Conservation (phyloP, 129 eudicot genomes). For the Flaveria bidentis region DNA sequence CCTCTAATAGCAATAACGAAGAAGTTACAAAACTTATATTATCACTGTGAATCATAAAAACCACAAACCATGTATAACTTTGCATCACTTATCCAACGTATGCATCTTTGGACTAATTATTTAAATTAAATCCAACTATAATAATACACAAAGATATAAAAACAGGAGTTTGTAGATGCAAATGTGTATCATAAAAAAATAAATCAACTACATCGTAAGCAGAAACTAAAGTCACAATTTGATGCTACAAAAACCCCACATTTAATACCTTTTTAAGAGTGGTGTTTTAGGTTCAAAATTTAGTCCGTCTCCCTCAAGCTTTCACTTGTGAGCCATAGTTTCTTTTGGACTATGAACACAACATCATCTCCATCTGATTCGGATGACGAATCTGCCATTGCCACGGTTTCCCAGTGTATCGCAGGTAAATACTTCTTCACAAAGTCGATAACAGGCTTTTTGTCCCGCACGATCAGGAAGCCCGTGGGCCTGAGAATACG, state of each 20-base stretch:
- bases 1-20: background rate
- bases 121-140: slow-evolving; percentile 39
- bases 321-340: slow-evolving; percentile 85
- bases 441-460: slow-evolving; percentile 65
- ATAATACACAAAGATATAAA: slow-evolving; percentile 28
- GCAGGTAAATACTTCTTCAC: slow-evolving; percentile 84
- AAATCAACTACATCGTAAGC: slow-evolving; percentile 43
- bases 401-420: slow-evolving; percentile 95
- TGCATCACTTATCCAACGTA: slow-evolving; percentile 18
- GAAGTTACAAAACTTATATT: background rate
- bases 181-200: slow-evolving; percentile 34
- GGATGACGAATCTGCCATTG: slow-evolving; percentile 57
- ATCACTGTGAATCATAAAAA: background rate
- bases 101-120: slow-evolving; percentile 35
- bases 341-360: slow-evolving; percentile 81
- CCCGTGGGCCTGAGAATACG: slow-evolving; percentile 97
- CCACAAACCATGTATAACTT: background rate
- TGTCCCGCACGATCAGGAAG: slow-evolving; percentile 73
- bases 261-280: slow-evolving; percentile 11
- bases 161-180: slow-evolving; percentile 41
- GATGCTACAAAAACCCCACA: slow-evolving; percentile 49
- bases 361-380: slow-evolving; percentile 72
- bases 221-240: slow-evolving; percentile 35
- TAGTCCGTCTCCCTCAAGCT: slow-evolving; percentile 76
- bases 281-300: slow-evolving; percentile 21